phyloP scores from a whole-genome alignment of 129 eudicot genomes.

The Calendula officinalis region DNA sequence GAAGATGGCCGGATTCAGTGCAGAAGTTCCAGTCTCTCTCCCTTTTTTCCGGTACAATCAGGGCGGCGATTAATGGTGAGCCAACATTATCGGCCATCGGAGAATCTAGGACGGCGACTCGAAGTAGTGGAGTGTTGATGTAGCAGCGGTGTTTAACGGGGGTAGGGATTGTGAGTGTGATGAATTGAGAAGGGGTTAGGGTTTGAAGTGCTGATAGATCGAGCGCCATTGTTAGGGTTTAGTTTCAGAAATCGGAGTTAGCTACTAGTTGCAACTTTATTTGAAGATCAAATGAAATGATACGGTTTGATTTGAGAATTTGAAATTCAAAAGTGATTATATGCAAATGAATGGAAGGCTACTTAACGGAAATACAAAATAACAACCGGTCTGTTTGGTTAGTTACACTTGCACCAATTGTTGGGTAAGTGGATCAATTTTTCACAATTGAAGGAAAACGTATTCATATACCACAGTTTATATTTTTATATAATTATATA shows the following conservation, averaged over 20 bases:
- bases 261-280: no score
- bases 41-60: slow-evolving; percentile 68
- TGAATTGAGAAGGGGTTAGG: slow-evolving; percentile 70
- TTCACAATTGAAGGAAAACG: no score
- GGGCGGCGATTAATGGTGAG: slow-evolving; percentile 56
- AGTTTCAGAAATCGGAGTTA: no score
- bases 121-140: slow-evolving; percentile 45
- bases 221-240: slow-evolving; percentile 35
- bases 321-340: no score
- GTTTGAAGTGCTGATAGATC: slow-evolving; percentile 43
- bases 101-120: slow-evolving; percentile 79
- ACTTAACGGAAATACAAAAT: no score
- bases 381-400: no score
- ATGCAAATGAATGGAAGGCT: no score
- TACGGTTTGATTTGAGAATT: slow-evolving; percentile 14
- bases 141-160: slow-evolving; percentile 22
- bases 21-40: slow-evolving; percentile 85
- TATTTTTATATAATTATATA: no score
- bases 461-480: no score
- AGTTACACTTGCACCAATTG: no score
- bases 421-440: no score
- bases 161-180: slow-evolving; percentile 71
- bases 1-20: slow-evolving; percentile 73
- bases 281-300: background rate
- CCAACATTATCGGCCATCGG: slow-evolving; percentile 28